These are phyloP conservation scores for Penicillium ucsense DNA, from an alignment of 495 filamentous ascomycete species.

Conservation along the genomic window DNA sequence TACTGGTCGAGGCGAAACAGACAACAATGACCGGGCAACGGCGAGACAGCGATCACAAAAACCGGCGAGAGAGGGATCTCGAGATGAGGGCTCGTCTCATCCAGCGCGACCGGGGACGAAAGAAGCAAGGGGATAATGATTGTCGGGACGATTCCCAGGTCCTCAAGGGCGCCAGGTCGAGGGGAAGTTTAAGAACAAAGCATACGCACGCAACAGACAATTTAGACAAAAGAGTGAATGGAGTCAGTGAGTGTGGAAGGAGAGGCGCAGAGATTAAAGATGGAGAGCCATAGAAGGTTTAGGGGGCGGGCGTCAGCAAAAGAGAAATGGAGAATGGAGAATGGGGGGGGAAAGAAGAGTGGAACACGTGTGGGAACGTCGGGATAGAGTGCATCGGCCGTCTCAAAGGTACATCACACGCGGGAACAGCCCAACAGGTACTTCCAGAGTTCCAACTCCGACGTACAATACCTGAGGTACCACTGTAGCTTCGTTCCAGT, in stretches of 20 bases:
- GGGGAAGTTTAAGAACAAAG: constrained; percentile 20
- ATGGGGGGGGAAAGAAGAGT: constrained; percentile 2
- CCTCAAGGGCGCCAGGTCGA: constrained; percentile 10
- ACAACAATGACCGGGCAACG: constrained; percentile 7
- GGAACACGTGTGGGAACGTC: constrained; percentile 12
- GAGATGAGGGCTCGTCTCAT: not conserved
- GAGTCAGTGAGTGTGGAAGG: constrained; percentile 17
- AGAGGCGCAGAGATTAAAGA: constrained; percentile 5
- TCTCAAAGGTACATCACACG: no score
- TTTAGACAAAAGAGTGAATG: constrained; percentile 13
- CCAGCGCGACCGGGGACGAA: constrained; percentile 24
- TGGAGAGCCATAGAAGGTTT: constrained; percentile 3
- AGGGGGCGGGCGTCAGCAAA: constrained; percentile 6
- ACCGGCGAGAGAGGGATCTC: not conserved
- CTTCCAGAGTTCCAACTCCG: no score
- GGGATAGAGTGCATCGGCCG: no score
- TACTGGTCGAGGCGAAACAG: constrained; percentile 10
- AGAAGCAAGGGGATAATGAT: constrained; percentile 28
- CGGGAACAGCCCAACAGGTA: no score
- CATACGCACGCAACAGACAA: constrained; percentile 9
- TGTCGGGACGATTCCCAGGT: constrained; percentile 22
- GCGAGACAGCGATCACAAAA: constrained; percentile 15
- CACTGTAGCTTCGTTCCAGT: no score
- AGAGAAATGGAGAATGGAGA: constrained; percentile 5
- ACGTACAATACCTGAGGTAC: no score